phyloP scores from a whole-genome alignment of 306 rosid genomes.

The Vigna hirtella region DNA sequence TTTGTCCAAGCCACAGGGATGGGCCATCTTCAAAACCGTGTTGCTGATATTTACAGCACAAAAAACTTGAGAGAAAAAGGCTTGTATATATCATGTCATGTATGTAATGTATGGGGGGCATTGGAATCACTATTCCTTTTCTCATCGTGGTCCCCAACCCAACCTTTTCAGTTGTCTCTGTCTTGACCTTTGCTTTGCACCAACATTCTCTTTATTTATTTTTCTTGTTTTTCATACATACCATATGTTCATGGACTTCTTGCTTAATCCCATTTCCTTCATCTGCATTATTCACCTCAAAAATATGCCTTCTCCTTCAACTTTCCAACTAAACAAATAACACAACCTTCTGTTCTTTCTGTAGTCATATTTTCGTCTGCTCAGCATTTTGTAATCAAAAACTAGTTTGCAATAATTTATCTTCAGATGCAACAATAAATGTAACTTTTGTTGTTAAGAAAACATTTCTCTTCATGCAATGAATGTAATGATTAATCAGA shows the following conservation, averaged over 20 bases:
- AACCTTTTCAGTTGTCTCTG: constrained; percentile 45
- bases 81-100: not conserved
- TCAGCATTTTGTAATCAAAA: not conserved
- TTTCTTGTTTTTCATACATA: constrained; percentile 1
- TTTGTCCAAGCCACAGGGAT: constrained; percentile 55
- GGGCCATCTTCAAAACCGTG: constrained; percentile 51
- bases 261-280: constrained; percentile 1
- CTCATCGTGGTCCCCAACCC: constrained; percentile 49
- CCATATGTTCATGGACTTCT: not conserved
- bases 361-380: constrained; percentile 31
- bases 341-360: constrained; percentile 41
- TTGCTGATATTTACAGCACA: constrained; percentile 51
- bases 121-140: constrained; percentile 57
- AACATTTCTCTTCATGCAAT: not conserved
- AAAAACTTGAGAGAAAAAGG: constrained; percentile 41
- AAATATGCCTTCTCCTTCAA: not conserved
- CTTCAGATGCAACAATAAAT: too few relatives aligned
- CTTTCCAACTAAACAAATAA: constrained; percentile 10
- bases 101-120: not conserved
- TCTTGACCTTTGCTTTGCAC: constrained; percentile 54
- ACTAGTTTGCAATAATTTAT: not conserved
- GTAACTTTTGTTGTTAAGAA: not conserved
- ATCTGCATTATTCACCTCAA: constrained; percentile 8
- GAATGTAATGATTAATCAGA: not conserved
- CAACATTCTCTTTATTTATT: constrained; percentile 55